These are phyloP conservation scores for Hyparrhenia diplandra DNA, from an alignment of 176 grass and related monocot genomes.

Conservation along the genomic window DNA sequence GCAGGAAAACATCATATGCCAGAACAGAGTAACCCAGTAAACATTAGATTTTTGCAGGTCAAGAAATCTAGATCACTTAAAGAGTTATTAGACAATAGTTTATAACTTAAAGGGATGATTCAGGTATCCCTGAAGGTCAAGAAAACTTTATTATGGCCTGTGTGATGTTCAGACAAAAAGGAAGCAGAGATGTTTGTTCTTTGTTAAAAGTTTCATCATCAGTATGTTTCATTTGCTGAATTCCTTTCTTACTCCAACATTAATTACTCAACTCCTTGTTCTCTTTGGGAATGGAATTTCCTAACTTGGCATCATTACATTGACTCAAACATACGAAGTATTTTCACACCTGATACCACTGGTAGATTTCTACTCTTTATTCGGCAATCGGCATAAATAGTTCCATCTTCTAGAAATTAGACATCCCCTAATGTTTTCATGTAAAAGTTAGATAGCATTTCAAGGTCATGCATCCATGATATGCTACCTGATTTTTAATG, in stretches of 20 bases:
- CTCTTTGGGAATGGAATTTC: constrained; percentile 7
- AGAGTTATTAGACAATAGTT: background rate
- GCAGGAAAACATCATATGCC: background rate
- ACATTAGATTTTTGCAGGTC: background rate
- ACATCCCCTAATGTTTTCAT: background rate
- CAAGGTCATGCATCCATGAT: background rate
- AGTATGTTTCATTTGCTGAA: constrained; percentile 1
- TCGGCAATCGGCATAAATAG: background rate
- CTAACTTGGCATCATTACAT: background rate
- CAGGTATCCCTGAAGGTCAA: background rate
- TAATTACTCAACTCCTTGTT: background rate
- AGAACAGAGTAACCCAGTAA: background rate
- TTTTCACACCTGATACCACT: background rate
- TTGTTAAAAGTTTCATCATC: background rate
- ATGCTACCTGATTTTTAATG: background rate
- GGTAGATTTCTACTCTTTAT: background rate
- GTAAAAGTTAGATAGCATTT: background rate
- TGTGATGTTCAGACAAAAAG: background rate
- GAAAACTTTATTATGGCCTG: background rate
- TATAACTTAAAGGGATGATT: background rate
- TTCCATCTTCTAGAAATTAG: constrained; percentile 12
- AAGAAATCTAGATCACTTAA: background rate
- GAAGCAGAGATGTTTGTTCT: background rate
- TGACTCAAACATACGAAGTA: background rate
- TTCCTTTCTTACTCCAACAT: background rate